A percentile compares a stretch with the other conserved stretches of the same genome.
Conservation (phyloP, 305 asterid species). For the Andrographis paniculata region DNA sequence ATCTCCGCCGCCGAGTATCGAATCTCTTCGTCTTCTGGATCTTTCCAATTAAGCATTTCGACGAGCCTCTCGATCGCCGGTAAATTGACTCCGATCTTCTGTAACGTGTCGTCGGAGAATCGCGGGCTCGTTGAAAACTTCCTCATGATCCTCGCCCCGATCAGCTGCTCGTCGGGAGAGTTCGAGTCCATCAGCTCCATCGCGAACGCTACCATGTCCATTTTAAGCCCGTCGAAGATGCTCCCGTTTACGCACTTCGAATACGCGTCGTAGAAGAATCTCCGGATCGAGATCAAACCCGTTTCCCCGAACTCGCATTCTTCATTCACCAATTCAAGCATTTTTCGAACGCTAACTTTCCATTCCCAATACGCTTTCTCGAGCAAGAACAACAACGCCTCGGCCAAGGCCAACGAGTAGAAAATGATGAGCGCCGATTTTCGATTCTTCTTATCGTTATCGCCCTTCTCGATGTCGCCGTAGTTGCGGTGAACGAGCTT, state of each 20-base stretch:
- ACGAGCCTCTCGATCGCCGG: slow-evolving; percentile 65
- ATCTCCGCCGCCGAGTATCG: slow-evolving; percentile 73
- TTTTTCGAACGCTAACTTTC: slow-evolving; percentile 42
- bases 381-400: slow-evolving; percentile 72
- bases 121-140: slow-evolving; percentile 39
- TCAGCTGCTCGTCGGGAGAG: slow-evolving; percentile 82
- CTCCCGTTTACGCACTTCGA: slow-evolving; percentile 78
- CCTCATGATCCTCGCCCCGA: slow-evolving; percentile 61
- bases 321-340: slow-evolving; percentile 50
- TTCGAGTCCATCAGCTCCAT: slow-evolving; percentile 74
- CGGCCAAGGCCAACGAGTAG: slow-evolving; percentile 79
- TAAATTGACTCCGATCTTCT: slow-evolving; percentile 70
- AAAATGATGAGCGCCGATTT: slow-evolving; percentile 62
- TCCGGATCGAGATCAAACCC: slow-evolving; percentile 54
- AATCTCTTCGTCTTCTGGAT: slow-evolving; percentile 68
- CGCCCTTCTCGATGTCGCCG: slow-evolving; percentile 51
- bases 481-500: slow-evolving; percentile 53
- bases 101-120: slow-evolving; percentile 64
- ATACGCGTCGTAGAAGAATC: slow-evolving; percentile 90
- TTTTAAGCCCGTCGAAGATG: slow-evolving; percentile 81
- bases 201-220: slow-evolving; percentile 84
- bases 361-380: slow-evolving; percentile 97
- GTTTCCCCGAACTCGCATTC: slow-evolving; percentile 75
- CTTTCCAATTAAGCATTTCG: slow-evolving; percentile 93
- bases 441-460: slow-evolving; percentile 57